A percentile compares a stretch with the other conserved stretches of the same genome.
phyloP scores from a whole-genome alignment of 495 filamentous ascomycete genomes.

The Aspergillus baeticus region DNA sequence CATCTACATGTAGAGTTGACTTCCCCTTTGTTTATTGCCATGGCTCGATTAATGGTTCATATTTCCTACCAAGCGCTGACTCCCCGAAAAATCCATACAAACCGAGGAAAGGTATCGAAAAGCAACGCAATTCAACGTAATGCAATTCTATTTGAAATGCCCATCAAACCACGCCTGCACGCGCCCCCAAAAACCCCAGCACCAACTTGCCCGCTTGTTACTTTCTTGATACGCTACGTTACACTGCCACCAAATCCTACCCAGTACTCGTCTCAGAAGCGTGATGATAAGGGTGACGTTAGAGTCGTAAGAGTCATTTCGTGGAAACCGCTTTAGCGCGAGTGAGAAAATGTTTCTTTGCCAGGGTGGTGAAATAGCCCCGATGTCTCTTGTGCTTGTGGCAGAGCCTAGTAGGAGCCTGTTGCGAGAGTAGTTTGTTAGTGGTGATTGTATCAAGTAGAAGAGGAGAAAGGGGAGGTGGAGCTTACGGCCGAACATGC shows the following conservation, averaged over 20 bases:
- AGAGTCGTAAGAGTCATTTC: slow-evolving; percentile 10
- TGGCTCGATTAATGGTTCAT: neutral
- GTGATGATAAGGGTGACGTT: slow-evolving; percentile 3
- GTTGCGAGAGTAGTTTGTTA: slow-evolving; percentile 8
- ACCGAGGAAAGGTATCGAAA: neutral
- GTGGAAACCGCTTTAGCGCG: slow-evolving; percentile 1
- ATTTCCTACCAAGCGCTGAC: neutral
- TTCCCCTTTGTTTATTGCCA: no score
- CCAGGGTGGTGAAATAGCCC: neutral
- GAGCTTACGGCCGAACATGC: slow-evolving; percentile 74
- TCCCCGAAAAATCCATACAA: neutral
- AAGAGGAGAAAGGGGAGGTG: neutral
- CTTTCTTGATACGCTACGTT: neutral
- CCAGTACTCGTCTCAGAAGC: neutral
- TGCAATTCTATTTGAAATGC: neutral
- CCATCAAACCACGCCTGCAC: neutral
- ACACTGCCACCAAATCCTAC: neutral
- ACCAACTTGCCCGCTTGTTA: neutral
- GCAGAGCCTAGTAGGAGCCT: slow-evolving; percentile 38
- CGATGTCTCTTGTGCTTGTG: neutral
- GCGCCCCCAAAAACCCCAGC: neutral
- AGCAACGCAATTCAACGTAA: neutral
- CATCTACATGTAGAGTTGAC: no score
- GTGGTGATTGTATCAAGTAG: neutral
- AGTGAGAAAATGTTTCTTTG: neutral